phyloP scores from a whole-genome alignment of 257 asterid species.

The Scutellaria barbata region DNA sequence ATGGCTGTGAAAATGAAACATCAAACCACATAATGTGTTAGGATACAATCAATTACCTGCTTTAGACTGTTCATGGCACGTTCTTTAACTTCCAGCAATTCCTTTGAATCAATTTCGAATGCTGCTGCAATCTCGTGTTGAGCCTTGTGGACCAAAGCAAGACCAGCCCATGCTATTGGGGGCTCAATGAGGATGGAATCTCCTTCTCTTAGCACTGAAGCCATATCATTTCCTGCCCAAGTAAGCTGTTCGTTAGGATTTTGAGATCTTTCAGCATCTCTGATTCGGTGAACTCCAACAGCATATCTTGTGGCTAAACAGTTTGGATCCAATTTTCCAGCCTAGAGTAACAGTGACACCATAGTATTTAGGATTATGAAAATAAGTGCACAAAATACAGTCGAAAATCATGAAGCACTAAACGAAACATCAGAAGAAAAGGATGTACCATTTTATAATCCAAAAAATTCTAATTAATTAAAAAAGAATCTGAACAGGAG shows the following conservation, averaged over 20 bases:
- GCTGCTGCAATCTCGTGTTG: conserved; percentile 96
- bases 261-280: conserved; percentile 96
- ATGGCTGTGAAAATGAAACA: conserved; percentile 14
- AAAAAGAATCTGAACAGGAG: conserved; percentile 3
- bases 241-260: conserved; percentile 91
- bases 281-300: conserved; percentile 87
- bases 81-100: conserved; percentile 75
- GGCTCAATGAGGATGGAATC: conserved; percentile 75
- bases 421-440: conserved; percentile 17
- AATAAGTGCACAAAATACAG: conserved; percentile 23
- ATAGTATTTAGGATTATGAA: conserved; percentile 26
- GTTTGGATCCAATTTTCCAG: conserved; percentile 94
- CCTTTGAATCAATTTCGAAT: conserved; percentile 77
- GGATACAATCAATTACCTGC: conserved; percentile 58
- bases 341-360: conserved; percentile 52
- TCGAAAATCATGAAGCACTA: conserved; percentile 14
- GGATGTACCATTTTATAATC: background rate
- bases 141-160: conserved; percentile 91
- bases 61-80: conserved; percentile 85
- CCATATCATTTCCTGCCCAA: conserved; percentile 99
- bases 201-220: conserved; percentile 91
- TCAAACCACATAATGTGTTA: conserved; percentile 17
- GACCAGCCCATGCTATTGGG: conserved; percentile 94
- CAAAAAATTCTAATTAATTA: background rate
- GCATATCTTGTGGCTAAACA: conserved; percentile 94